These are phyloP conservation scores for Dendrobium nobile DNA, from an alignment of 106 monocot species.

Conservation along the genomic window DNA sequence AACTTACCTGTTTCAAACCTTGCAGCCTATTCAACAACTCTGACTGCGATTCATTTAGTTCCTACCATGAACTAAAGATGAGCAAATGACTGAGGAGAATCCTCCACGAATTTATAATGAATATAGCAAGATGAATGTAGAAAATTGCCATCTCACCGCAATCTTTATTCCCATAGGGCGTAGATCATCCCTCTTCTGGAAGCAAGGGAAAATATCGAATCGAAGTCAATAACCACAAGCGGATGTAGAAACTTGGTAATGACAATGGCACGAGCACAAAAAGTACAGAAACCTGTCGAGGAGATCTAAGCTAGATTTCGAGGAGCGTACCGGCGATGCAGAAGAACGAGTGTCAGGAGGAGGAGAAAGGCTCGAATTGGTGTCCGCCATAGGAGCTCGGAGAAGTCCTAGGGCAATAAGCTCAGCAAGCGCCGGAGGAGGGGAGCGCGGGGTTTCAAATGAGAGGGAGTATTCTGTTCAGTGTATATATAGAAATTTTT, in stretches of 20 bases:
- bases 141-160: background rate
- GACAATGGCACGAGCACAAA: background rate
- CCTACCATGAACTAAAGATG: slow-evolving; percentile 15
- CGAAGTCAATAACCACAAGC: background rate
- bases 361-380: background rate
- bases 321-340: background rate
- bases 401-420: background rate
- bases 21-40: slow-evolving; percentile 41
- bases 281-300: background rate
- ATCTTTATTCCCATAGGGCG: slow-evolving; percentile 5
- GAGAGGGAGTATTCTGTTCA: too few species aligned
- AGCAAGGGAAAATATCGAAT: background rate
- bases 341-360: background rate
- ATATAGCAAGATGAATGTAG: background rate
- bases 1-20: slow-evolving; percentile 43
- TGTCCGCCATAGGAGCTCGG: slow-evolving; percentile 3
- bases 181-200: slow-evolving; percentile 1
- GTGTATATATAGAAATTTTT: too few species aligned
- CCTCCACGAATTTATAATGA: background rate
- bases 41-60: slow-evolving; percentile 45
- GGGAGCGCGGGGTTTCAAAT: background rate
- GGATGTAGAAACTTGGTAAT: background rate
- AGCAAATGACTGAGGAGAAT: background rate
- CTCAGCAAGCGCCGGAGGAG: background rate
- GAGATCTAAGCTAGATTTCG: background rate